phyloP scores from a whole-genome alignment of 345 rosid genomes.

The Trapa incisa region DNA sequence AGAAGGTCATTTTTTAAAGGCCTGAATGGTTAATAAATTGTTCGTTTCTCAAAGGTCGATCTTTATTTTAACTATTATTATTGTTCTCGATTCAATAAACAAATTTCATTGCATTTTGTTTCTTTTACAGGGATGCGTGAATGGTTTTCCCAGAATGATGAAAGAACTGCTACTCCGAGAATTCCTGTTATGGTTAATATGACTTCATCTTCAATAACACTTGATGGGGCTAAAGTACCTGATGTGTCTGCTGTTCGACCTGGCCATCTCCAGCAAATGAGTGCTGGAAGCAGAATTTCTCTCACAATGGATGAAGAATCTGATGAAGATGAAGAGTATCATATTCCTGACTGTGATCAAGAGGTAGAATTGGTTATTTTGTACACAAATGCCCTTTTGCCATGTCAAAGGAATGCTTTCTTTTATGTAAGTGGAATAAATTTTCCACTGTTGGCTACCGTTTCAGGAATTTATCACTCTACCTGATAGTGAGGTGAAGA shows the following conservation, averaged over 20 bases:
- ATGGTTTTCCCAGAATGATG: constrained; percentile 96
- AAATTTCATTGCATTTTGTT: constrained; percentile 2
- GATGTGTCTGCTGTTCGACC: constrained; percentile 34
- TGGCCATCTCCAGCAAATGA: constrained; percentile 53
- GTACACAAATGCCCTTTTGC: not conserved
- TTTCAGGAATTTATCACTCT: constrained; percentile 40
- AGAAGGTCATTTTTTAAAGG: too few species aligned
- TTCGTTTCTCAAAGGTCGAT: too few species aligned
- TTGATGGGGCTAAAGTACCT: constrained; percentile 33
- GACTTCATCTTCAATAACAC: constrained; percentile 59
- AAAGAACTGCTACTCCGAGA: constrained; percentile 80
- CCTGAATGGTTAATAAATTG: too few species aligned
- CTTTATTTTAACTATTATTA: too few species aligned
- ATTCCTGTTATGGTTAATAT: constrained; percentile 97
- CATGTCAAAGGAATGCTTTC: not conserved
- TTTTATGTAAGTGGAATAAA: not conserved
- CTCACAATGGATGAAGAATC: constrained; percentile 71
- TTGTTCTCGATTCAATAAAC: not conserved
- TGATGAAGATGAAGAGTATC: constrained; percentile 93
- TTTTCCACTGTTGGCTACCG: constrained; percentile 3
- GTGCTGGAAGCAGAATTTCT: constrained; percentile 56
- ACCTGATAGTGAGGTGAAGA: constrained; percentile 43
- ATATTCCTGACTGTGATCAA: constrained; percentile 74
- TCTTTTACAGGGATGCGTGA: constrained; percentile 63
- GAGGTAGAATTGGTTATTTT: constrained; percentile 33